phyloP scores from a whole-genome alignment of 2,329 filamentous ascomycete species.

The Pseudogymnoascus sp. region DNA sequence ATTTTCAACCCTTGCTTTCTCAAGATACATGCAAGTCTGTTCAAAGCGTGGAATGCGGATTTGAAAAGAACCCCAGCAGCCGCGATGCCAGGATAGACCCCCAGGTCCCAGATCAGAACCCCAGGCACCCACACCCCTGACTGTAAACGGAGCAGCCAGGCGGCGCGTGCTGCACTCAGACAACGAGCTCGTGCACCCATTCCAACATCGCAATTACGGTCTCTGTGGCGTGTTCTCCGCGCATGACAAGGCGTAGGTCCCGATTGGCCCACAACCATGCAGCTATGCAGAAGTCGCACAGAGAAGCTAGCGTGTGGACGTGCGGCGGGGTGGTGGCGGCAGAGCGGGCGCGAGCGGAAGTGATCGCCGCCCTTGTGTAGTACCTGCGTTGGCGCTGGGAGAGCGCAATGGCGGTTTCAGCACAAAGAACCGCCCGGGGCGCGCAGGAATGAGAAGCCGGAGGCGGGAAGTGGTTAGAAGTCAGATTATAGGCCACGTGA shows the following conservation, averaged over 20 bases:
- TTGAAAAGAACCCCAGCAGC: constrained; percentile 2
- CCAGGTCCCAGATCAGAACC: background rate
- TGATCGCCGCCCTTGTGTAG: background rate
- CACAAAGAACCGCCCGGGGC: constrained; percentile 6
- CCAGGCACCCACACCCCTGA: background rate
- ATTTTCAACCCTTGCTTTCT: background rate
- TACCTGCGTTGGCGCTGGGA: constrained; percentile 2
- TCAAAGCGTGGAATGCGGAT: background rate
- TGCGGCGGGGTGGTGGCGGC: background rate
- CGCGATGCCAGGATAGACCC: constrained; percentile 4
- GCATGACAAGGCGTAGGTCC: background rate
- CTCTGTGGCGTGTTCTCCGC: background rate
- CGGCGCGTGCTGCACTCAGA: background rate
- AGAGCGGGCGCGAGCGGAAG: background rate
- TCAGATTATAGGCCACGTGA: background rate
- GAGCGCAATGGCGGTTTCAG: background rate
- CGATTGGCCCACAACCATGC: background rate
- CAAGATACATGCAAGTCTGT: background rate
- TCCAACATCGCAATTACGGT: constrained; percentile 9
- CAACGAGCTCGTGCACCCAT: background rate
- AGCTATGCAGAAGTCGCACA: background rate
- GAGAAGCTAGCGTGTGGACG: constrained; percentile 1
- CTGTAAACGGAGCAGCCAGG: background rate
- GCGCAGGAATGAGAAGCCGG: constrained; percentile 4
- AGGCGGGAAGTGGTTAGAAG: background rate